These are phyloP conservation scores for Effrenium voratum DNA, from an alignment of 73 alveolate species.

Conservation along the genomic window DNA sequence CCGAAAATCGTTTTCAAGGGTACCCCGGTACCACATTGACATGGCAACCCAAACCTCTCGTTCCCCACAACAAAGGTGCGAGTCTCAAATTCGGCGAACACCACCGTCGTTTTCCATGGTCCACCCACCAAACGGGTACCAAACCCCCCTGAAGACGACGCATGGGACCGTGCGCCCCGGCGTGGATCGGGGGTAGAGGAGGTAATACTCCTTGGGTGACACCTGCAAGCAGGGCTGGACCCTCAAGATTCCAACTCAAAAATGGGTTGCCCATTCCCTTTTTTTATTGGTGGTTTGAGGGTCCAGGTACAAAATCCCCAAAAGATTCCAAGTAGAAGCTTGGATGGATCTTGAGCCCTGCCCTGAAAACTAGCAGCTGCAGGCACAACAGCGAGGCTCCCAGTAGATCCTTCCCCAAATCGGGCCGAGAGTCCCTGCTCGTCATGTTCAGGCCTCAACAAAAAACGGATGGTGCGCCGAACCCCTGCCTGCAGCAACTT, in stretches of 20 bases:
- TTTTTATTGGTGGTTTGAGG: too few species aligned
- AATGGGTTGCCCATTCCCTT: too few species aligned
- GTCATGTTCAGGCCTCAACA: too few species aligned
- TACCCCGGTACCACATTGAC: too few species aligned
- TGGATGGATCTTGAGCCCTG: background rate
- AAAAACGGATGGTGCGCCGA: too few species aligned
- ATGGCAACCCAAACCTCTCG: too few species aligned
- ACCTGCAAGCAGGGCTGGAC: too few species aligned
- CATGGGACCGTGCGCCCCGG: background rate
- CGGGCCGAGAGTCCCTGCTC: background rate
- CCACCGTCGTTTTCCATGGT: background rate
- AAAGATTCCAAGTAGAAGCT: too few species aligned
- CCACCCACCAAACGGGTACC: background rate
- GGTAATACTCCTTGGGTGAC: slow-evolving; percentile 84
- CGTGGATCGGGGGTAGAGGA: slow-evolving; percentile 86
- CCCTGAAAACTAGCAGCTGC: background rate
- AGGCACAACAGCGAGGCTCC: background rate
- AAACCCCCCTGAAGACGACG: background rate
- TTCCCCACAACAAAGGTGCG: background rate
- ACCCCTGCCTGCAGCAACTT: slow-evolving; percentile 55
- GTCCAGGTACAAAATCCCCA: too few species aligned
- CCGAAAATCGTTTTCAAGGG: too few species aligned
- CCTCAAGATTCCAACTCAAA: too few species aligned
- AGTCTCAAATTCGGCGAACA: background rate
- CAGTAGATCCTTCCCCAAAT: background rate